Percentiles rank a stretch among this genome's conserved stretches.
phyloP scores from a whole-genome alignment of 176 grass and related monocot genomes.

The Zizania latifolia region DNA sequence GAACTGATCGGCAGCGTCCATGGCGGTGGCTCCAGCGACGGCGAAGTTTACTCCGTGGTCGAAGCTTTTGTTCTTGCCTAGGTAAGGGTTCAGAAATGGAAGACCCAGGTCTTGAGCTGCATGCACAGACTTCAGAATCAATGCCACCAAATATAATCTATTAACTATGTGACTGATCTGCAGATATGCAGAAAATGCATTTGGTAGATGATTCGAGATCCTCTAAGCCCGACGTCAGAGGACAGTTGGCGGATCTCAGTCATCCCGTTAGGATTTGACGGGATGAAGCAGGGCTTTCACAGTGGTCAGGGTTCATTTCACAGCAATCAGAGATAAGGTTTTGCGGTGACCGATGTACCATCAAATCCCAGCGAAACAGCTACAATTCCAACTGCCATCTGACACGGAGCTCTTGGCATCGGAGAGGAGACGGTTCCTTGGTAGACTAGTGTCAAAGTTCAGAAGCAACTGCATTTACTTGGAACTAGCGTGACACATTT shows the following conservation, averaged over 20 bases:
- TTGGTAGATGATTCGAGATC: too few species aligned
- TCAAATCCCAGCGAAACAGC: too few species aligned
- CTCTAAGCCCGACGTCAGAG: too few species aligned
- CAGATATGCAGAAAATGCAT: not conserved
- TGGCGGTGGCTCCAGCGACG: conserved; percentile 49
- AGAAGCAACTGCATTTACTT: not conserved
- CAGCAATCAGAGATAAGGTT: too few species aligned
- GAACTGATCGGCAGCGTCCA: conserved; percentile 31
- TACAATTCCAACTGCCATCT: too few species aligned
- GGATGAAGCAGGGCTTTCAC: too few species aligned
- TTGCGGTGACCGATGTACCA: too few species aligned
- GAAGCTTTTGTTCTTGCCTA: conserved; percentile 52
- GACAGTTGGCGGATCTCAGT: too few species aligned
- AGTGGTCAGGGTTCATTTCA: too few species aligned
- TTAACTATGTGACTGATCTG: not conserved
- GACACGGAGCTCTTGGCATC: too few species aligned
- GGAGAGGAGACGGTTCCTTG: too few species aligned
- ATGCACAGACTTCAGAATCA: not conserved
- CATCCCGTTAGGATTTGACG: too few species aligned
- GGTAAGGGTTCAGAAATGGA: conserved; percentile 58
- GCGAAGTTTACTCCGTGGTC: conserved; percentile 68
- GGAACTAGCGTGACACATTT: not conserved
- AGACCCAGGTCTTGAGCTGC: conserved; percentile 59
- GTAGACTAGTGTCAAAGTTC: not conserved
- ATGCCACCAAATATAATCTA: not conserved